Percentiles rank a stretch among this genome's conserved stretches.
Evolutionary conservation across 495 filamentous ascomycete species (phyloP).

Genomic region (Hypomontagnella monticulosa): DNA sequence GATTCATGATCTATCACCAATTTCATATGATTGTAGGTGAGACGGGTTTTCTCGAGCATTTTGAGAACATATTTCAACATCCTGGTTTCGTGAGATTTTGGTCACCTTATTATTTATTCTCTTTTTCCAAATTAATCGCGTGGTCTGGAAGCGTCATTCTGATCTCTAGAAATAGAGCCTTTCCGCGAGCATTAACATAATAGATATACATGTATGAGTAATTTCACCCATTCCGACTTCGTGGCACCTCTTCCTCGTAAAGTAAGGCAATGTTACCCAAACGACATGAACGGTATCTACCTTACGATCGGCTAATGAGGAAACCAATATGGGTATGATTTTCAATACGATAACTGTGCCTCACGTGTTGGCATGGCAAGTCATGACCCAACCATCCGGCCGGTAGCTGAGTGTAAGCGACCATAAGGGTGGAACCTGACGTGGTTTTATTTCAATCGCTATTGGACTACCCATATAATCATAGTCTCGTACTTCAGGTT

Average conservation of each 20-base stretch:
- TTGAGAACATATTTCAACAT: neutral
- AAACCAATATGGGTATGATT: constrained; percentile 23
- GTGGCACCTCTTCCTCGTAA: no score
- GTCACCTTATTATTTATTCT: no score
- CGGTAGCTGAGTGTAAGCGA: constrained; percentile 16
- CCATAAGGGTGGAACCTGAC: constrained; percentile 3
- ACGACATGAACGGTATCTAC: neutral
- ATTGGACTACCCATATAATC: constrained; percentile 8
- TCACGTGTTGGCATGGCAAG: constrained; percentile 24
- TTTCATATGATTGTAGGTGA: neutral
- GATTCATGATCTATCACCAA: neutral
- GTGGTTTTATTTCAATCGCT: neutral
- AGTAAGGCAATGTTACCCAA: neutral
- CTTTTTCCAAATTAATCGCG: no score
- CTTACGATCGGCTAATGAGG: constrained; percentile 10
- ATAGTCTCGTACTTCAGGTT: constrained; percentile 2
- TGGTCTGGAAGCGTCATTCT: neutral
- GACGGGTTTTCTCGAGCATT: neutral
- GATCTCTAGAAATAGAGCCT: constrained; percentile 1
- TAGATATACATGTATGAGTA: no score
- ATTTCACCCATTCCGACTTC: no score
- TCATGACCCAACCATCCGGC: constrained; percentile 24
- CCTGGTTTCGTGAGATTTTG: no score
- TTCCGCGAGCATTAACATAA: neutral
- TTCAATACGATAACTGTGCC: constrained; percentile 17